Percentiles rank a stretch among this genome's conserved stretches.
These are phyloP conservation scores for Tetrapisispora namnaoensis DNA, from an alignment of 805 yeast species.

Conservation along the genomic window DNA sequence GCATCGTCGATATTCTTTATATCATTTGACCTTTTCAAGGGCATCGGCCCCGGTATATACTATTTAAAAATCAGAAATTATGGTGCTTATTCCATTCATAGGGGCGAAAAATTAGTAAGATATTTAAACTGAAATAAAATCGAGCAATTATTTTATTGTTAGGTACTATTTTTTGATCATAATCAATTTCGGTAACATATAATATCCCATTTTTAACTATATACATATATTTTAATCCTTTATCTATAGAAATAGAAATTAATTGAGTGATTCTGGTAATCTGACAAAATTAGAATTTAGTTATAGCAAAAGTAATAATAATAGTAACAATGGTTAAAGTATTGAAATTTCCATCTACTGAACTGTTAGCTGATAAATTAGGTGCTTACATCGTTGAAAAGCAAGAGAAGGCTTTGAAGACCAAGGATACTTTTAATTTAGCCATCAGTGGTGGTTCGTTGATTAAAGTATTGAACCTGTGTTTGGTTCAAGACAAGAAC, in stretches of 20 bases:
- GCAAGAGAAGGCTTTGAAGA: slow-evolving; percentile 51
- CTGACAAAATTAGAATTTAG: too few species aligned
- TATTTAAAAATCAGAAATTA: neutral
- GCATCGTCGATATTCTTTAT: too few species aligned
- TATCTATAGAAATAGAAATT: neutral
- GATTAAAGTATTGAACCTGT: slow-evolving; percentile 55
- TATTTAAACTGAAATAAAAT: neutral
- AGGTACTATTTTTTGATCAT: neutral
- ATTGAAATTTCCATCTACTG: slow-evolving; percentile 34
- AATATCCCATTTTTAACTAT: too few species aligned
- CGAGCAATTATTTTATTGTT: neutral
- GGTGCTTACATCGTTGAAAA: slow-evolving; percentile 51
- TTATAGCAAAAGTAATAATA: too few species aligned
- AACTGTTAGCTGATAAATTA: slow-evolving; percentile 56
- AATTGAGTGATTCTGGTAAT: neutral
- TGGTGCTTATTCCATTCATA: neutral
- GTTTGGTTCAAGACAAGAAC: slow-evolving; percentile 49
- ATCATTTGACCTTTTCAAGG: neutral
- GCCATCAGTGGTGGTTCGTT: slow-evolving; percentile 91
- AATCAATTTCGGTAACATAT: too few species aligned
- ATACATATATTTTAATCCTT: too few species aligned
- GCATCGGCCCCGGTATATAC: neutral
- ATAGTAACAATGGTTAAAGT: slow-evolving; percentile 28
- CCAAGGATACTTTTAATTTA: slow-evolving; percentile 44
- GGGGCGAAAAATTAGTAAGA: neutral